Evolutionary conservation across 2,329 filamentous ascomycete genomes (phyloP), one percentile per base, ranked within the genome.

Genomic region (Aureobasidium musti): DNA sequence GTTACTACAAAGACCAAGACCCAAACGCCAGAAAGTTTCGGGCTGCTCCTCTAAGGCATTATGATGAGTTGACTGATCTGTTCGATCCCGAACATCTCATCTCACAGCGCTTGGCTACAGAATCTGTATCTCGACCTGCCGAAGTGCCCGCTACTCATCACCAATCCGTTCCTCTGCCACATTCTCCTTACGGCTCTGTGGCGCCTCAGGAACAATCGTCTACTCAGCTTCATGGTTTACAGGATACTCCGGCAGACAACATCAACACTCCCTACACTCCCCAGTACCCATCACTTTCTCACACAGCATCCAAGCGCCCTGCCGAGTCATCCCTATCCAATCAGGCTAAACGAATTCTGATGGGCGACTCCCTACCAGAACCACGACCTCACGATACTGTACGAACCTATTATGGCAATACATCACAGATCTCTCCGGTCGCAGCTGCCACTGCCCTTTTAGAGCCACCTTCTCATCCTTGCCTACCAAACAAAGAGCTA

Each of bases 11-110:
- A 19, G 59, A 63, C 5, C 39, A 47, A 10, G 59, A 63, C 21
- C 59, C 43, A 3, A 63, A 63, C 17, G 59, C 59, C 14, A 50
- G 59, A 17, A 63, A 63, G 5, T 63, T 63, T 10, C 26, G 45
- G 5, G 41, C 59, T 14, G 21, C 30, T 6, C 59, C 59, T 8
- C 21, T 63, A 14, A 63, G 33, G 19, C 59, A 63, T 21, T 52
- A 52, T 28, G 23, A 5, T 2, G 59, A 63, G 17, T 63, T 63
- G 59, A 52, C 33, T 17, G 30, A 41, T 10, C 45, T 63, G 6
- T 63, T 63, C 23, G 57, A 49, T 8, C 39, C 54, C 3, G 21
- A 30, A 14, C 35, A 39, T 39, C 35, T 39, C 17, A 23, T 26
- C 21, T 13, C 30, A 26, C 37, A 59, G 21, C 39, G 6, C 3